Base-by-base conservation (phyloP, 306 rosid species). In the Cucurbita pepo region DNA sequence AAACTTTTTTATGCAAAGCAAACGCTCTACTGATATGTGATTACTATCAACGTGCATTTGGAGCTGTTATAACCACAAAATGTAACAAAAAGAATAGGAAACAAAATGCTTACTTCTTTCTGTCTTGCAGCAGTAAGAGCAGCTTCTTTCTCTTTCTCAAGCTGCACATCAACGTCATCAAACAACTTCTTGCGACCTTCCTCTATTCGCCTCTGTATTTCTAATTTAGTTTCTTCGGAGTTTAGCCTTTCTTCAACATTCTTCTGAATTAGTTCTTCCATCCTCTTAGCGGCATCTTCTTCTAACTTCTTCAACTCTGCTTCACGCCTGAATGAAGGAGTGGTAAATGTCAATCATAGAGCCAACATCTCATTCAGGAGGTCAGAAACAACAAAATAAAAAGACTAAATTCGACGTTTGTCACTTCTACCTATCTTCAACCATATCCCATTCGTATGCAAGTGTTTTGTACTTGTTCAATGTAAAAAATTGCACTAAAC, bases 241-340 rank as follows among this genome's bases (percentile, higher is more conserved):
- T 74, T 76, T 83, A 91, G 76, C 76, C 84, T 85, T 85, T 84
- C 97, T 67, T 84, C 88, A 30, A 89, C 97, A 77, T 84, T 84
- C 78, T 59, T 86, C 67, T 74, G 78, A 73, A 91, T 91, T 21
- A 88, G 84, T 75, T 91, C 96, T 80, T 87, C 96, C 76, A 86
- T 76, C 77, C 91, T 86, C 82, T 73, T 88, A n/a, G 91, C 80
- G 71, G 88, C 83, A 85, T 91, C 97, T 79, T 91, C 97, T 82
- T 87, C 93, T 37, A 86, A 75, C 67, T 75, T 53, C 77, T 85
- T 83, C 80, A 84, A 77, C 67, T 91, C 96, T 38, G 85, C 97
- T 82, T 91, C 94, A 40, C 82, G 90, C 93, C 97, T 91, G 81
- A 78, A 76, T 15, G 58, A 15, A 8, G 45, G 58, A 3, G 14